Percentiles rank a stretch among this genome's conserved stretches.
Evolutionary conservation across 805 yeast genomes (phyloP).

Genomic region (Saturnispora diversa): DNA sequence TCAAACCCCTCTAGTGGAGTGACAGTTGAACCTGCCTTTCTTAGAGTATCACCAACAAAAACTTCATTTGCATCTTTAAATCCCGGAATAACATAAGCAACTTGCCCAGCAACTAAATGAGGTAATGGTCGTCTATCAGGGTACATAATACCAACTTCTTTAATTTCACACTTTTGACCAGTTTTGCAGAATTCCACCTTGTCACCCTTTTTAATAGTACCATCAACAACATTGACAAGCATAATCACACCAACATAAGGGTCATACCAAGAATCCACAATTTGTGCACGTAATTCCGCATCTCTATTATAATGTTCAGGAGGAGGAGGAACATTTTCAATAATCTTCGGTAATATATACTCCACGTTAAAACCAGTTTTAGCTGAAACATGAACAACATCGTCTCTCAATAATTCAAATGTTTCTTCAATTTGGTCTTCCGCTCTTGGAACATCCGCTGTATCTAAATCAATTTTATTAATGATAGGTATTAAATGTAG

Average conservation of each 20-base stretch:
- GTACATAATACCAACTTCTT: conserved; percentile 92
- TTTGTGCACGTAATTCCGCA: conserved; percentile 58
- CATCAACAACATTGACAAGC: conserved; percentile 80
- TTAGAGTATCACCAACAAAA: conserved; percentile 83
- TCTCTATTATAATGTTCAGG: conserved; percentile 36
- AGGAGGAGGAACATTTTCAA: conserved; percentile 63
- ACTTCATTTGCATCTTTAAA: conserved; percentile 86
- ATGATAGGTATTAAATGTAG: conserved; percentile 80
- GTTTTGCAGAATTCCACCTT: conserved; percentile 74
- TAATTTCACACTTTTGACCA: conserved; percentile 67
- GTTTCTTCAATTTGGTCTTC: conserved; percentile 78
- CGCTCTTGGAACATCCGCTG: conserved; percentile 74
- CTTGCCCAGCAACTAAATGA: conserved; percentile 76
- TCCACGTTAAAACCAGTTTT: conserved; percentile 83
- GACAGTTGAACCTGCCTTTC: conserved; percentile 48
- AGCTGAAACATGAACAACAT: conserved; percentile 81
- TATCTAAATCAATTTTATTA: conserved; percentile 84
- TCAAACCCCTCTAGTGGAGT: conserved; percentile 91
- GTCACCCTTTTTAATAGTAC: conserved; percentile 64
- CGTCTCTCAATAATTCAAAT: conserved; percentile 69
- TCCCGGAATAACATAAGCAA: conserved; percentile 90
- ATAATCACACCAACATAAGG: conserved; percentile 85
- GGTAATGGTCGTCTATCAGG: conserved; percentile 73
- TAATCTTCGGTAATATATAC: conserved; percentile 68
- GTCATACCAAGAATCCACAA: conserved; percentile 98